Evolutionary conservation across 2,329 filamentous ascomycete species (phyloP), one percentile per base, ranked within the genome.

Genomic region (Xylariales sp.): DNA sequence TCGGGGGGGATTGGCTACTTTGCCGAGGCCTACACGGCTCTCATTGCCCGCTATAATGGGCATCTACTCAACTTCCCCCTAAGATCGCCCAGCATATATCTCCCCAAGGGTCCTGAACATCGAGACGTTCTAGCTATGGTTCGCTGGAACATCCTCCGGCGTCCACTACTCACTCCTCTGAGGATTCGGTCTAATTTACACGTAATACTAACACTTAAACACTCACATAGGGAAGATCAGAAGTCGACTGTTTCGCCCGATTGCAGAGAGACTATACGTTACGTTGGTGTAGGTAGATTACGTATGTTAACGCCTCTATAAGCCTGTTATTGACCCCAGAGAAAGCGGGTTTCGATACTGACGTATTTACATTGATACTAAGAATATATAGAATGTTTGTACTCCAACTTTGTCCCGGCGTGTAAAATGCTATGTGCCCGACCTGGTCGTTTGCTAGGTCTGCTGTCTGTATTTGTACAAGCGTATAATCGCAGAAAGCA

Each of bases 401-500:
- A 57, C 30, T 18, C 64, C 14, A 10, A 53, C 36, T 48, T 7
- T 45, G 2, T 6, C 43, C 23, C n/a, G 46, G 14, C 12, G 36
- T 43, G 36, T 14, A 43, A 49, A 57, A 57, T 39, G 34, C 50
- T 43, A n/a, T 52, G 41, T 28, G 30, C 52, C 23, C 5, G n/a
- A 49, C 43, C 36, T 18, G 28, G 34, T 36, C 49, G 23, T 46
- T 10, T 39, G 48, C 5, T 36, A 39, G 53, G 45, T 39, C 30
- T 58, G 23, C 6, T 52, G 28, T 54, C 9, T 45, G n/a, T 54
- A 30, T 36, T 45, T 52, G 18, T 67, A 53, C 50, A 64, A 14
- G 39, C 45, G 45, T 56, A 50, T 57, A 41, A 45, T 9, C 39
- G 28, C 34, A 36, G 16, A 18, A 52, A 62, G 39, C 23, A 30